Evolutionary conservation across 108 stramenopile genomes (phyloP).

Genomic region (Fragilariopsis cylindrus): DNA sequence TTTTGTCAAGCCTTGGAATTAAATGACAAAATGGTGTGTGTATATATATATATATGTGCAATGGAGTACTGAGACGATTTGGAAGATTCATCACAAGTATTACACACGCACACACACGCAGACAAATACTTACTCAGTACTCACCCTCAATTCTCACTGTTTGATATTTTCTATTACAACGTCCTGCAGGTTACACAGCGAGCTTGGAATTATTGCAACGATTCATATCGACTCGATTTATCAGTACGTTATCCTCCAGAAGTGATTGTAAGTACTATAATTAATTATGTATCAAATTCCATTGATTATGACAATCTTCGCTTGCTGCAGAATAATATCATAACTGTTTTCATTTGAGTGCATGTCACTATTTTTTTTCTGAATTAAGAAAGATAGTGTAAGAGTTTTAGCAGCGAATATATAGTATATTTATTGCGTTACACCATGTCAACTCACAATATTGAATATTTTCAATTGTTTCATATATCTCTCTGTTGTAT

Average conservation of each 20-base stretch:
- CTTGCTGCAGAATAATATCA: too few relatives aligned
- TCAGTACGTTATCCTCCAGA: constrained; percentile 73
- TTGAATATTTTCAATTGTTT: too few relatives aligned
- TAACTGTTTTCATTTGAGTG: too few relatives aligned
- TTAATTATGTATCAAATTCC: too few relatives aligned
- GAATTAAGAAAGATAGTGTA: too few relatives aligned
- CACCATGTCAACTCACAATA: too few relatives aligned
- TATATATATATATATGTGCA: too few relatives aligned
- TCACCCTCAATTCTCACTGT: background rate
- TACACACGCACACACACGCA: background rate
- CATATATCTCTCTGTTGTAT: background rate
- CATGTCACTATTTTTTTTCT: too few relatives aligned
- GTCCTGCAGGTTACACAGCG: constrained; percentile 48
- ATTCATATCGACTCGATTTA: constrained; percentile 79
- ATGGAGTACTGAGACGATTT: too few relatives aligned
- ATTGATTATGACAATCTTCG: too few relatives aligned
- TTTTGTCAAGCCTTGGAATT: constrained; percentile 40
- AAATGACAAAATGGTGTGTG: background rate
- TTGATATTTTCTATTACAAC: background rate
- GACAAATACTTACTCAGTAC: background rate
- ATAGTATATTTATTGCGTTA: too few relatives aligned
- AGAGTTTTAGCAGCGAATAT: too few relatives aligned
- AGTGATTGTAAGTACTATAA: constrained; percentile 50
- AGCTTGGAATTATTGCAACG: constrained; percentile 89
- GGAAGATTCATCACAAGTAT: background rate